Conservation (phyloP, 1,284 basidiomycete species). For the Thecaphora thlaspeos region DNA sequence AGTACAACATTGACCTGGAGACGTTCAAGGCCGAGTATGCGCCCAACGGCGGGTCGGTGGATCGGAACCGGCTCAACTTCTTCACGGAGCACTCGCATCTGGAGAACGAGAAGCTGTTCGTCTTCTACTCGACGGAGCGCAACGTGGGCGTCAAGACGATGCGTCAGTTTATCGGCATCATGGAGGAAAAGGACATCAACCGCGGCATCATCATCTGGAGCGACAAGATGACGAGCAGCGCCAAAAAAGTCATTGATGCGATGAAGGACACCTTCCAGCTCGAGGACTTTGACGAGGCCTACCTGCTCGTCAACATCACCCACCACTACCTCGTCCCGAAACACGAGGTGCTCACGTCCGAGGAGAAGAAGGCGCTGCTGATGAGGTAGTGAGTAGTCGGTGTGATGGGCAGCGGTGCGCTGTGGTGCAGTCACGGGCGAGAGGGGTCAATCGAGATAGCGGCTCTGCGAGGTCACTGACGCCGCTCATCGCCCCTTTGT, state of each 20-base stretch:
- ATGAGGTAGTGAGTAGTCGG: slow-evolving; percentile 80
- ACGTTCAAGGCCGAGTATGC: slow-evolving; percentile 64
- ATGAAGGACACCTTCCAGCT: slow-evolving; percentile 73
- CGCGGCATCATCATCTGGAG: slow-evolving; percentile 94
- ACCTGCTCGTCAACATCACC: slow-evolving; percentile 95
- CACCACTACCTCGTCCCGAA: slow-evolving; percentile 87
- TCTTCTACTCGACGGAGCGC: slow-evolving; percentile 71
- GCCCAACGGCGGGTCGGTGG: slow-evolving; percentile 61
- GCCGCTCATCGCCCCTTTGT: too few species aligned
- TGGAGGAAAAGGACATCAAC: slow-evolving; percentile 70
- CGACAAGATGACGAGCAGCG: slow-evolving; percentile 93
- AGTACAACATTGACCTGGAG: slow-evolving; percentile 78
- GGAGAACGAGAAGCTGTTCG: slow-evolving; percentile 77
- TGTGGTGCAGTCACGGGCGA: too few species aligned
- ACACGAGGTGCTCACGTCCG: slow-evolving; percentile 81
- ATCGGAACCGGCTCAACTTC: slow-evolving; percentile 54
- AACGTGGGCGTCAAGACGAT: slow-evolving; percentile 57
- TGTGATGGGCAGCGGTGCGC: too few species aligned
- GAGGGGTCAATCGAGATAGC: too few species aligned
- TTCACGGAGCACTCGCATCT: slow-evolving; percentile 44
- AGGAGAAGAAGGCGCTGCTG: slow-evolving; percentile 83
- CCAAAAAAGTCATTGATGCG: slow-evolving; percentile 68
- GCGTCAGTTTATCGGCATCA: slow-evolving; percentile 53
- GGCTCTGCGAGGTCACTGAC: too few species aligned
- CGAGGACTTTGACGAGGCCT: slow-evolving; percentile 95